Conservation (phyloP, 2,329 filamentous ascomycete species). For the Chaetoscypha palmicola region DNA sequence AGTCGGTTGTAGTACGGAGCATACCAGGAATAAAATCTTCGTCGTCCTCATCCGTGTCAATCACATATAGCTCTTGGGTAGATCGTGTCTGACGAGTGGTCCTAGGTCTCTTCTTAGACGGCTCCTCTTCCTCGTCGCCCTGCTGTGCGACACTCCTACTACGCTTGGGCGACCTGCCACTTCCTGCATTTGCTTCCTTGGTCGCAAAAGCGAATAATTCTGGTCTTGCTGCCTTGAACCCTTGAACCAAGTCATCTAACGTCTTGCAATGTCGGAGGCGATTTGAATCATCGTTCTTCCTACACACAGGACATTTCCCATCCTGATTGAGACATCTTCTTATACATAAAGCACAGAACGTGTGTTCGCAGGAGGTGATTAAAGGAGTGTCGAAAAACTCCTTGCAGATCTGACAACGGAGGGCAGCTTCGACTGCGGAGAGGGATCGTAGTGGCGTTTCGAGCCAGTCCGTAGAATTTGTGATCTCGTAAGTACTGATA, state of each 20-base stretch:
- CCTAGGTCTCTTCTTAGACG: slow-evolving; percentile 43
- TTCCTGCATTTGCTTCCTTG: slow-evolving; percentile 27
- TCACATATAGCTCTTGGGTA: slow-evolving; percentile 30
- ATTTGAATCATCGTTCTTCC: slow-evolving; percentile 70
- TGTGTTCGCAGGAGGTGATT: slow-evolving; percentile 90
- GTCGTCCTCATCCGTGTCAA: slow-evolving; percentile 26
- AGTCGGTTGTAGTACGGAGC: background rate
- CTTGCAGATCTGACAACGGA: slow-evolving; percentile 96
- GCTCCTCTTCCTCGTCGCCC: slow-evolving; percentile 29
- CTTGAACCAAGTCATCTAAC: slow-evolving; percentile 75
- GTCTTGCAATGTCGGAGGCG: slow-evolving; percentile 80
- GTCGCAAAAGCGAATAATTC: slow-evolving; percentile 59
- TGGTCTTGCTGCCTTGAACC: slow-evolving; percentile 61
- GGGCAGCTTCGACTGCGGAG: slow-evolving; percentile 67
- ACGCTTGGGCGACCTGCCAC: slow-evolving; percentile 41
- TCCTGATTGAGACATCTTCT: slow-evolving; percentile 75
- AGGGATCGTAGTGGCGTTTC: slow-evolving; percentile 60
- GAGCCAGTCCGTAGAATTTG: slow-evolving; percentile 83
- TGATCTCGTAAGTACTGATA: slow-evolving; percentile 37
- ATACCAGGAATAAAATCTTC: slow-evolving; percentile 27
- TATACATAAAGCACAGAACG: slow-evolving; percentile 95
- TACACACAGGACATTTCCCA: slow-evolving; percentile 82
- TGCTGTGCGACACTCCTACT: slow-evolving; percentile 34
- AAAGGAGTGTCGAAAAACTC: slow-evolving; percentile 94
- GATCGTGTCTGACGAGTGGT: slow-evolving; percentile 41